Evolutionary conservation across 2,329 filamentous ascomycete species (phyloP).

Genomic region (Curvularia sp.): DNA sequence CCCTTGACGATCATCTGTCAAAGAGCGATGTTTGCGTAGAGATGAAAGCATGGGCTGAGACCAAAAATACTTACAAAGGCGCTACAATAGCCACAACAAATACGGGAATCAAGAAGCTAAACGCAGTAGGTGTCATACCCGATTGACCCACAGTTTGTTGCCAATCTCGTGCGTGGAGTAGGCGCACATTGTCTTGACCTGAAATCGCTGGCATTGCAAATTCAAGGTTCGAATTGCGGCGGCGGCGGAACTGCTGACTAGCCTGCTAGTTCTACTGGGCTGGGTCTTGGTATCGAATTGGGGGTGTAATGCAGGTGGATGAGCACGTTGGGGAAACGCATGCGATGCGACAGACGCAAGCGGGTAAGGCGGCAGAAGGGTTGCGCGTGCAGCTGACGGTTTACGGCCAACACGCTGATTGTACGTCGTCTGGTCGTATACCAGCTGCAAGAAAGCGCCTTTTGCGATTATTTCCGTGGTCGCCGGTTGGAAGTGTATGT

Average conservation of each 20-base stretch:
- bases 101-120: conserved; percentile 41
- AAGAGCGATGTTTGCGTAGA: not conserved
- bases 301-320: conserved; percentile 1
- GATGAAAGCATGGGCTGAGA: not conserved
- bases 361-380: conserved; percentile 1
- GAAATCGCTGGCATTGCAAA: conserved; percentile 24
- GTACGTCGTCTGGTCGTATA: not conserved
- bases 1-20: not conserved
- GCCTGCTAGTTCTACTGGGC: not conserved
- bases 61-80: conserved; percentile 37
- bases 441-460: not conserved
- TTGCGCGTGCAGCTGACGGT: conserved; percentile 2
- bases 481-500: not conserved
- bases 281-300: not conserved
- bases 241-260: not conserved
- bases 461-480: not conserved
- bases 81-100: conserved; percentile 38
- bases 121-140: conserved; percentile 38
- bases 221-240: not conserved
- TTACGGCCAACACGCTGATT: not conserved
- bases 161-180: conserved; percentile 26
- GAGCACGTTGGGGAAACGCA: conserved; percentile 2
- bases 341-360: conserved; percentile 2
- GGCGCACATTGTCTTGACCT: conserved; percentile 1
- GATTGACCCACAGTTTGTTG: conserved; percentile 27